Conservation (phyloP, 2,329 filamentous ascomycete species). For the Trichothecium roseum region DNA sequence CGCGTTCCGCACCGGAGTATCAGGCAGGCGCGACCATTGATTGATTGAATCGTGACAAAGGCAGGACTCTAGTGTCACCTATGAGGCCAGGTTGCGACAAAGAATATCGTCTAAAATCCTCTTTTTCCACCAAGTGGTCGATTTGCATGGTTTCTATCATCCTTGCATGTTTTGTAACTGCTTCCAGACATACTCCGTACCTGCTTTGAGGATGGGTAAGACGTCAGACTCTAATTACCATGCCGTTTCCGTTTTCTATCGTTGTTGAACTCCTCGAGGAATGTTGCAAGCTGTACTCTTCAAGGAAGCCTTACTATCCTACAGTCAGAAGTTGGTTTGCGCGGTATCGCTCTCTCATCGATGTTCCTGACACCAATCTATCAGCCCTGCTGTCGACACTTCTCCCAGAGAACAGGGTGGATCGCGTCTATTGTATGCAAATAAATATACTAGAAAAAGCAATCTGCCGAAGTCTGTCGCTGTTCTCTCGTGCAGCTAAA, state of each 20-base stretch:
- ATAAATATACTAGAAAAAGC: conserved; percentile 50
- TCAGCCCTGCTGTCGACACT: conserved; percentile 64
- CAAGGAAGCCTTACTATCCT: conserved; percentile 18
- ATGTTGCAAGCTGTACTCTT: conserved; percentile 38
- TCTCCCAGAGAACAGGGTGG: conserved; percentile 64
- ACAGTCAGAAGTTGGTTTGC: conserved; percentile 58
- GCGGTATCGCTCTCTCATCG: conserved; percentile 46
- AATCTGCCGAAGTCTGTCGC: conserved; percentile 54
- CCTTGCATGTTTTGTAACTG: too few species aligned
- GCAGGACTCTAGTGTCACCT: too few species aligned
- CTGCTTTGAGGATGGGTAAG: neutral
- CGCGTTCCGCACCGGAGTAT: neutral
- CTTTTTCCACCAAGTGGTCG: too few species aligned
- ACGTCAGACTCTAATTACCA: conserved; percentile 1
- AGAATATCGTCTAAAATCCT: too few species aligned
- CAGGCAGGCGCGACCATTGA: neutral
- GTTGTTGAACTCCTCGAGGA: conserved; percentile 66
- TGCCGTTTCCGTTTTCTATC: conserved; percentile 53
- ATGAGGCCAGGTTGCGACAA: too few species aligned
- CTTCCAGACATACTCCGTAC: neutral
- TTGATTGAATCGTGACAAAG: too few species aligned
- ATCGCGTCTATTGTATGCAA: conserved; percentile 68
- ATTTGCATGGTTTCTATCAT: too few species aligned
- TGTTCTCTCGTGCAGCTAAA: conserved; percentile 53
- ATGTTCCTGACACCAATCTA: conserved; percentile 43